phyloP scores from a whole-genome alignment of 2,329 filamentous ascomycete species.

The Xylariaceae sp. region DNA sequence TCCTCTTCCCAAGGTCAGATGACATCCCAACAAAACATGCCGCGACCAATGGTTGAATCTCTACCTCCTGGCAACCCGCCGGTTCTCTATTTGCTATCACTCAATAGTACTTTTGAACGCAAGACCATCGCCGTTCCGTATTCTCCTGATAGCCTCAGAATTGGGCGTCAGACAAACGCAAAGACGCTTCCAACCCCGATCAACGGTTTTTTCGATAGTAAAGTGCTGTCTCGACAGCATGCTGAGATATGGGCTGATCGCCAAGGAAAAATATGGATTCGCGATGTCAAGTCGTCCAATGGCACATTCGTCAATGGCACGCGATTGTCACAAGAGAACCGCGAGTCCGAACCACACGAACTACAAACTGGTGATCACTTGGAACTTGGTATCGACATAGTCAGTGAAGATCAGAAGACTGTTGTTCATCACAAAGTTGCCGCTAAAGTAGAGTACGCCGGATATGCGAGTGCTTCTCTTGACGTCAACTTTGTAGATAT shows the following conservation, averaged over 20 bases:
- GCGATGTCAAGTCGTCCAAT: constrained; percentile 97
- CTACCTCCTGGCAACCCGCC: constrained; percentile 62
- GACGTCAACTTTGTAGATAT: constrained; percentile 92
- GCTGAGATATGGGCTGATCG: constrained; percentile 85
- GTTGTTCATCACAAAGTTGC: constrained; percentile 98
- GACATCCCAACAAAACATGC: constrained; percentile 40
- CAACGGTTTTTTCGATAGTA: constrained; percentile 97
- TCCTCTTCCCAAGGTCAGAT: constrained; percentile 37
- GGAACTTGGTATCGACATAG: constrained; percentile 95
- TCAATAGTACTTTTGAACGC: constrained; percentile 94
- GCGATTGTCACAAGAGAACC: constrained; percentile 85
- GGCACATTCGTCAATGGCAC: constrained; percentile 96
- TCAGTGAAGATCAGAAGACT: constrained; percentile 97
- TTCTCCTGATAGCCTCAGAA: constrained; percentile 86
- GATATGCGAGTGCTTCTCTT: constrained; percentile 67
- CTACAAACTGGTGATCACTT: constrained; percentile 85
- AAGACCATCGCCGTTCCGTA: constrained; percentile 94
- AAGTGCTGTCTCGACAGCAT: constrained; percentile 92
- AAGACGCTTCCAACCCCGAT: constrained; percentile 86
- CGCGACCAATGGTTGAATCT: constrained; percentile 64
- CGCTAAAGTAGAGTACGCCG: constrained; percentile 92
- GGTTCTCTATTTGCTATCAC: constrained; percentile 77
- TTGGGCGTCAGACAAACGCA: constrained; percentile 93
- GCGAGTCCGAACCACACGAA: constrained; percentile 93
- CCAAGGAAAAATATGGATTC: constrained; percentile 88